Base-by-base conservation (phyloP, 768 basidiomycete genomes). In the Pleurotus pulmonarius region DNA sequence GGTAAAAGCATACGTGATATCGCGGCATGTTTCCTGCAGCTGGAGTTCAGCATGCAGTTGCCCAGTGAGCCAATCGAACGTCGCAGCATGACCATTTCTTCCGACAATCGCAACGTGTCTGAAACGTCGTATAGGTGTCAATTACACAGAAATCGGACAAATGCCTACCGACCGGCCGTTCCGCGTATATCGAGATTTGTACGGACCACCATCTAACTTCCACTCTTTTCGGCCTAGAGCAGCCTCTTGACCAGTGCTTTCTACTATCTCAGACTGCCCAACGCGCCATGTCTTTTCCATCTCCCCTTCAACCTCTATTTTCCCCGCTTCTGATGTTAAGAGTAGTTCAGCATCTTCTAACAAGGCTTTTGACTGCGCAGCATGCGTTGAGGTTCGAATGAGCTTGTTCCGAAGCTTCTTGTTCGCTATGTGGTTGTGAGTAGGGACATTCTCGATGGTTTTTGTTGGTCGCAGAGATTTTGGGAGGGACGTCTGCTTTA, bases 1-100 rank as follows among this genome's bases (percentile, higher is more conserved):
- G 5, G 34, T 25, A 22, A 6, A 26, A 25, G 45, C 87, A 56
- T 69, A 92, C 88, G 91, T 92, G 69, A 99, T 89, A 68, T 97
- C 96, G 61, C 94, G 74, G 64, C 92, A 92, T 20, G 90, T 92
- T 72, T 98, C 96, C 59, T 84, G 83, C 6, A 98, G 73, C 61
- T 96, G 92, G 15, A 98, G 74, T 66, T 98, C 96, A 4, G 90
- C 79, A 65, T 94, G 90, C 24, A 97, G 72, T 29, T 83, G 83
- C 0, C 93, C 94, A 0, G 88, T 85, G 67, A 90, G 86, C 92
- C 92, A 94, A 69, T 98, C 94, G 63, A 98, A 95, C 0, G 94
- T 91, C 2, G 93, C 91, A 15, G 93, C 85, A 72, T 97, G 94
- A 0, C 97, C 95, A 34, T 76, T 78, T 11, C 78, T 80, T 4